Conservation (phyloP, 805 yeast species). For the Saccharomycopsis microspora region DNA sequence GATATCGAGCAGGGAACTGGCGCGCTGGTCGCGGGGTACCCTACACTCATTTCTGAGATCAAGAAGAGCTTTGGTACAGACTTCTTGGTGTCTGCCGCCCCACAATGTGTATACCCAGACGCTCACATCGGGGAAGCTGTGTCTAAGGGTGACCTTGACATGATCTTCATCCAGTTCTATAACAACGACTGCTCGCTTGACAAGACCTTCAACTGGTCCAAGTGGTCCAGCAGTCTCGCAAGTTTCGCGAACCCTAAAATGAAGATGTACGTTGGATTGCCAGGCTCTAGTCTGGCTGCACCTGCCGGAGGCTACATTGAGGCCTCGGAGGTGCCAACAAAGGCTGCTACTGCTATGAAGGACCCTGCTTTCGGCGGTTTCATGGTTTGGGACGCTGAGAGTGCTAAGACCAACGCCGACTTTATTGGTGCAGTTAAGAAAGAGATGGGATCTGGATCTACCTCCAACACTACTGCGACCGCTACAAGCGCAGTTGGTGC, state of each 20-base stretch:
- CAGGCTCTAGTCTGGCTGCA: slow-evolving; percentile 29
- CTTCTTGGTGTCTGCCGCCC: slow-evolving; percentile 55
- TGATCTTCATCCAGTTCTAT: slow-evolving; percentile 54
- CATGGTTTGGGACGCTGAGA: slow-evolving; percentile 12
- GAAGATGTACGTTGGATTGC: slow-evolving; percentile 44
- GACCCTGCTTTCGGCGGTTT: slow-evolving; percentile 12
- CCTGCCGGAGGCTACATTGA: slow-evolving; percentile 40
- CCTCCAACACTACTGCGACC: neutral
- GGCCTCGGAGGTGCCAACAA: slow-evolving; percentile 25
- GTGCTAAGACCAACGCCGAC: slow-evolving; percentile 6
- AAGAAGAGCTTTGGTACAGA: slow-evolving; percentile 25
- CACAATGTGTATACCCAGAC: slow-evolving; percentile 58
- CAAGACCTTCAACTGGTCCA: slow-evolving; percentile 48
- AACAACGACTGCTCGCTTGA: slow-evolving; percentile 52
- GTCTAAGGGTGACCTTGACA: slow-evolving; percentile 31
- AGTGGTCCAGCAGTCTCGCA: slow-evolving; percentile 59
- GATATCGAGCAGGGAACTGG: slow-evolving; percentile 48
- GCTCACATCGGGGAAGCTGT: slow-evolving; percentile 24
- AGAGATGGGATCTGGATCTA: slow-evolving; percentile 20
- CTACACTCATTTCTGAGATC: slow-evolving; percentile 30
- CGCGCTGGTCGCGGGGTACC: slow-evolving; percentile 30
- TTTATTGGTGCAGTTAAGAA: neutral
- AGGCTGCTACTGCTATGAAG: slow-evolving; percentile 14
- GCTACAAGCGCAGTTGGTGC: neutral
- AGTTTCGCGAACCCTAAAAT: slow-evolving; percentile 57